Evolutionary conservation across 2,329 filamentous ascomycete genomes (phyloP).

Genomic region (Drechmeria coniospora): DNA sequence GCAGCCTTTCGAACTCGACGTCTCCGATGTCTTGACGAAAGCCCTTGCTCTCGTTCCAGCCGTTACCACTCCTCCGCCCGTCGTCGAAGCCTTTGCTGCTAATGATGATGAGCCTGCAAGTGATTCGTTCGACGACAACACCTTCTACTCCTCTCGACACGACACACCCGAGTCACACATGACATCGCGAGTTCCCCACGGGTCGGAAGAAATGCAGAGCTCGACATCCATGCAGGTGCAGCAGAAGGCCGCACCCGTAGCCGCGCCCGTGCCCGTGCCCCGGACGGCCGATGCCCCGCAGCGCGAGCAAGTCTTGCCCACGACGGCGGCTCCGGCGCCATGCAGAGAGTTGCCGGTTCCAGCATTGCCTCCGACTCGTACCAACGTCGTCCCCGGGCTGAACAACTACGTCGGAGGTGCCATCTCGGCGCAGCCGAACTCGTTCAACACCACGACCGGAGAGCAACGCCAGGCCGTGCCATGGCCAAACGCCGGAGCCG

Average conservation of each 20-base stretch:
- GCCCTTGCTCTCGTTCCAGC: conserved; percentile 58
- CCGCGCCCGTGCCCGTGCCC: not conserved
- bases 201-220: conserved; percentile 17
- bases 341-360: too few relatives aligned
- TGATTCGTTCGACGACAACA: conserved; percentile 85
- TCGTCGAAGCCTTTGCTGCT: conserved; percentile 32
- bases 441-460: conserved; percentile 19
- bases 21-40: conserved; percentile 56
- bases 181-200: conserved; percentile 32
- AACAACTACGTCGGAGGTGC: conserved; percentile 11
- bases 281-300: not conserved
- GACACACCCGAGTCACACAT: conserved; percentile 51
- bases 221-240: conserved; percentile 6
- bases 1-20: conserved; percentile 49
- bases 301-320: too few relatives aligned
- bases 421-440: conserved; percentile 5
- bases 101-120: conserved; percentile 46
- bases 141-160: conserved; percentile 90
- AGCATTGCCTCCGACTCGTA: conserved; percentile 1
- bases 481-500: conserved; percentile 15
- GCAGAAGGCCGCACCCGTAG: conserved; percentile 1
- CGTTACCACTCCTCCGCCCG: conserved; percentile 42
- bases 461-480: conserved; percentile 27
- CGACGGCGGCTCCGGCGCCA: too few relatives aligned
- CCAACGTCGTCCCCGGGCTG: conserved; percentile 16